Evolutionary conservation across 306 rosid species (phyloP), one percentile per base, ranked within the genome.

Genomic region (Alnus glutinosa): DNA sequence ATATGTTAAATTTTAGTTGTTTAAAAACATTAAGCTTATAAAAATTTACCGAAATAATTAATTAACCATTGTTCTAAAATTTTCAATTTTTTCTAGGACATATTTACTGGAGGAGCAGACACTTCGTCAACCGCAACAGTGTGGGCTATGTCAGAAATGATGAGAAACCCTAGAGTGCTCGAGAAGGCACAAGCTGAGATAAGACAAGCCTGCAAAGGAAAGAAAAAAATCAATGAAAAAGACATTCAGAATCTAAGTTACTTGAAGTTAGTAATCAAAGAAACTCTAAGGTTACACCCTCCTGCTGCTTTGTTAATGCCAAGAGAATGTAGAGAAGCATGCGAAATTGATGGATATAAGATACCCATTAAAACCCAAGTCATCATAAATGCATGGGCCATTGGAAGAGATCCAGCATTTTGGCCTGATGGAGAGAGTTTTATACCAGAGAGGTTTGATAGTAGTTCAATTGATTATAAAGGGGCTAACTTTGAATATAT

Each of bases 401-500:
- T 86, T 54, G 87, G 75, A 15, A 86, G 89, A 75, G 87, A 86
- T 67, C 77, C 83, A 0, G 1, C 67, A 0, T 7, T 79, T 70
- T 86, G 89, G 87, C 13, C 54, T 63, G 87, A 86, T 30, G 81
- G 83, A 0, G 83, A 86, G 46, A 83, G 61, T 15, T 86, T 86
- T 46, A 30, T 76, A 9, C 86, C 89, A 3, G 89, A 86, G 58
- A 80, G 89, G 51, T 86, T 86, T 52, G 7, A 32, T 8, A 76
- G 52, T 7, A 77, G 11, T 7, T 5, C 16, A 12, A 0, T 14
- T 63, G 83, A 83, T 49, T 83, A 70, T 50, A 86, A 70, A 62
- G 78, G 78, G 16, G 70, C 4, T 28, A 42, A 55, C 51, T 80
- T 66, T 12, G 82, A 80, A 71, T 84, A 47, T 71, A 72, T 76